Base-by-base conservation (phyloP, 2,329 filamentous ascomycete genomes). In the Daldinia sp. region DNA sequence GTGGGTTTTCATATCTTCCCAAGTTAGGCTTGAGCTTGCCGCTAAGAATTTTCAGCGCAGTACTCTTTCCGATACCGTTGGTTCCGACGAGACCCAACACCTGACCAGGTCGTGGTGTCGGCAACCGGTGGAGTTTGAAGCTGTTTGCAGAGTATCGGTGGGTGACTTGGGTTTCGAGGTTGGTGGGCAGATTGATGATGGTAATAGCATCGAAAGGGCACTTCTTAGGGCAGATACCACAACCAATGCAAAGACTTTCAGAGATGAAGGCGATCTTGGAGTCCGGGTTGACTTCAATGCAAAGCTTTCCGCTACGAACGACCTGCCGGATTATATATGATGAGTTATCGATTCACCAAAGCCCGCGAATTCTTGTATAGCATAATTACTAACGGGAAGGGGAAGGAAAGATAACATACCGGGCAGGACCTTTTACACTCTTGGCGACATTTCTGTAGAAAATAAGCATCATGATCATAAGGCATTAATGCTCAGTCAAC, bases 1-100 rank as follows among this genome's bases (percentile, higher is more conserved):
- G 97, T 7, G 96, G 95, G 82, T 98, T 97, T 74, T 98, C 94
- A 80, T 92, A 97, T 79, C 92, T 89, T 73, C 97, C 96, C 82
- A 99, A 82, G 82, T 99, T 99, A 67, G 96, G 96, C 89, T 99
- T 99, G 78, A 99, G 87, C 85, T 98, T 99, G 79, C 96, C 96
- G 78, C 93, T 97, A 77, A 99, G 90, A 81, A 99, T 98, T 87
- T 99, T 99, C 81, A 99, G 85, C 7, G 96, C 97, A n/a, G 96
- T 99, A 85, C 94, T 98, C 89, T 99, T 99, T 83, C 96, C 96
- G 77, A 98, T 99, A 93, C 97, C 96, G 89, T 99, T 99, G 76
- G 96, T 98, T 81, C 96, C 97, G 50, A 99, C 97, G 59, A 99
- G 88, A 85, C 96, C 96, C 65, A 99, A 84, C 33, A 99, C 97